Percentiles rank a stretch among this genome's conserved stretches.
Conservation (phyloP, 257 asterid genomes). For the Cinchona pubescens region DNA sequence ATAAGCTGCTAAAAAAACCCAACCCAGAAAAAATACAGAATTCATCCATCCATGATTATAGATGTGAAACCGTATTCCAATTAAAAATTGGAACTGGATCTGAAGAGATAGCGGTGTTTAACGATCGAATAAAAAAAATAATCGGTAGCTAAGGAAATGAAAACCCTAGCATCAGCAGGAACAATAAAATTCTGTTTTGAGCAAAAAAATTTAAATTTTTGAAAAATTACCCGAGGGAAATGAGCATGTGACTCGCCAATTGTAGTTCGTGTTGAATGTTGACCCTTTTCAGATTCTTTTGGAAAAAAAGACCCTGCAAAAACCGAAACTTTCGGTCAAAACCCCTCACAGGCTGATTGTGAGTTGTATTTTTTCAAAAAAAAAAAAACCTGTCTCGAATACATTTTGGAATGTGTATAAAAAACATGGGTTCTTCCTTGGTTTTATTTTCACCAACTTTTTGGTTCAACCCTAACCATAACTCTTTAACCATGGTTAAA, state of each 20-base stretch:
- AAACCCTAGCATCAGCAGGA: conserved; percentile 40
- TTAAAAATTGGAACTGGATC: conserved; percentile 41
- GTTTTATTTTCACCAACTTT: conserved; percentile 18
- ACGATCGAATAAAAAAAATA: conserved; percentile 25
- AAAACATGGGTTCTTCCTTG: conserved; percentile 25
- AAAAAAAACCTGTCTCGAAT: conserved; percentile 17
- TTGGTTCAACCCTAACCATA: conserved; percentile 30
- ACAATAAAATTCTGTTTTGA: not conserved
- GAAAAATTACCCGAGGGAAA: conserved; percentile 22
- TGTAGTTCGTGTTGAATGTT: conserved; percentile 22
- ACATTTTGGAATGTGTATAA: conserved; percentile 22
- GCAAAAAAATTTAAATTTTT: conserved; percentile 15
- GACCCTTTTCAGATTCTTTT: conserved; percentile 34
- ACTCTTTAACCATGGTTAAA: conserved; percentile 39
- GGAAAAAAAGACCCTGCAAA: conserved; percentile 26
- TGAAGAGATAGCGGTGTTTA: conserved; percentile 24
- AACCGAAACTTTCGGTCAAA: conserved; percentile 33
- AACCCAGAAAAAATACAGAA: not conserved
- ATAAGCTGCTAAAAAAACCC: not conserved
- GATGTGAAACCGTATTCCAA: conserved; percentile 18
- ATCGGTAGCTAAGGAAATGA: conserved; percentile 9
- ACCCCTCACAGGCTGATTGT: conserved; percentile 30
- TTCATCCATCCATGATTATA: conserved; percentile 12
- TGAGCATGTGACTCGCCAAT: conserved; percentile 29
- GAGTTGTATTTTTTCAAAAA: too few relatives aligned